Conservation (phyloP, 2,329 filamentous ascomycete species). For the Fusarium circinatum region DNA sequence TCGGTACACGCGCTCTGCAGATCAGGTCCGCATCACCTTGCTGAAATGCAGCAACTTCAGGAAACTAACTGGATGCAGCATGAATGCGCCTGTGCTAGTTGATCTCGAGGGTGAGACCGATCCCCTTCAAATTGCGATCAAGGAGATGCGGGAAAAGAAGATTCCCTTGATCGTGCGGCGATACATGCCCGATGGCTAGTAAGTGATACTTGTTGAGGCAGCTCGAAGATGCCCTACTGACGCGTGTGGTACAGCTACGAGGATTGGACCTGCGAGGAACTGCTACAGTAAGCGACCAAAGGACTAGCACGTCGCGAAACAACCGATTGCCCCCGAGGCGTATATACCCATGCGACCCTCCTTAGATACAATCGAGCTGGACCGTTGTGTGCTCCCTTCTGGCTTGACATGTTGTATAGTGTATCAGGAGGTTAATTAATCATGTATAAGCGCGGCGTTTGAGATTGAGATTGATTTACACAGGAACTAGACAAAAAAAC, state of each 20-base stretch:
- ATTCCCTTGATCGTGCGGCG: slow-evolving; percentile 94
- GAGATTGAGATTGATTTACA: slow-evolving; percentile 44
- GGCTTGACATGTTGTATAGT: slow-evolving; percentile 28
- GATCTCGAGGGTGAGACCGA: slow-evolving; percentile 98
- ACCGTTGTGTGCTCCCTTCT: slow-evolving; percentile 29
- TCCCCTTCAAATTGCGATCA: slow-evolving; percentile 95
- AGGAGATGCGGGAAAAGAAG: slow-evolving; percentile 98
- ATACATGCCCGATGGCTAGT: slow-evolving; percentile 97
- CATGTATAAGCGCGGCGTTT: slow-evolving; percentile 53
- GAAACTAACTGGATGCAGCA: slow-evolving; percentile 64
- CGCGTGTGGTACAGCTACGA: slow-evolving; percentile 75
- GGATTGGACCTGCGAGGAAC: slow-evolving; percentile 98
- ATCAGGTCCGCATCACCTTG: slow-evolving; percentile 75
- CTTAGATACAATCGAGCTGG: slow-evolving; percentile 41
- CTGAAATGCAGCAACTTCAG: background rate
- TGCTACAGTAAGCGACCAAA: slow-evolving; percentile 67
- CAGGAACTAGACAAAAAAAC: slow-evolving; percentile 46
- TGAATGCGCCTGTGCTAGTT: slow-evolving; percentile 96
- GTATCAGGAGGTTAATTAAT: slow-evolving; percentile 41
- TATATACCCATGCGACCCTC: slow-evolving; percentile 42
- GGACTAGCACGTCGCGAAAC: slow-evolving; percentile 21
- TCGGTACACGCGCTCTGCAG: slow-evolving; percentile 92
- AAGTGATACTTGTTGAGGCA: slow-evolving; percentile 54
- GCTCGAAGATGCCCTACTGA: slow-evolving; percentile 14
- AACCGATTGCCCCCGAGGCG: slow-evolving; percentile 35